Evolutionary conservation across 1,139 yeast species (phyloP).

Genomic region (Yamadazyma buinensis): DNA sequence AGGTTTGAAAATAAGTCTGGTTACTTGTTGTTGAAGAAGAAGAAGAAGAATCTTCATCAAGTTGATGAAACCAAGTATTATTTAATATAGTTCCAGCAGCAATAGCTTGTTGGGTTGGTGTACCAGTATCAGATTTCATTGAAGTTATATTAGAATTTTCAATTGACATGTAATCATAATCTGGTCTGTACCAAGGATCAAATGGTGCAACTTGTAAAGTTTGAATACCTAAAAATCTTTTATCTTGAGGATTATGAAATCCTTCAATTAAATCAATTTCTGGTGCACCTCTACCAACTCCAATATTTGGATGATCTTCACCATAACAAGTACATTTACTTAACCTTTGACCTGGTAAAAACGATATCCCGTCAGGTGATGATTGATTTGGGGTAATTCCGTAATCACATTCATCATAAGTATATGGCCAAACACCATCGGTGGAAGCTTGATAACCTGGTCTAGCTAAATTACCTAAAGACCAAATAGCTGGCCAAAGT

Average conservation of each 20-base stretch:
- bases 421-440: constrained; percentile 33
- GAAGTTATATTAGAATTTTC: constrained; percentile 18
- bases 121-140: constrained; percentile 27
- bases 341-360: constrained; percentile 27
- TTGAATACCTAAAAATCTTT: constrained; percentile 23
- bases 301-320: constrained; percentile 28
- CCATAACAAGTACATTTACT: constrained; percentile 24
- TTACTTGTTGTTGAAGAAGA: constrained; percentile 10
- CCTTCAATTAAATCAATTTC: constrained; percentile 33
- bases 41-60: constrained; percentile 9
- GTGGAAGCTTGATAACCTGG: constrained; percentile 30
- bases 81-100: constrained; percentile 23
- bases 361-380: constrained; percentile 27
- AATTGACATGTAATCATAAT: constrained; percentile 23
- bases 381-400: constrained; percentile 30
- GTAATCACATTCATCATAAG: constrained; percentile 28
- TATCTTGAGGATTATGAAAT: constrained; percentile 17
- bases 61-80: constrained; percentile 19
- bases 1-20: constrained; percentile 23
- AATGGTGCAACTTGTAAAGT: constrained; percentile 32
- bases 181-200: constrained; percentile 34
- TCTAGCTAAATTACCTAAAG: constrained; percentile 28
- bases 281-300: constrained; percentile 31
- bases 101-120: constrained; percentile 30
- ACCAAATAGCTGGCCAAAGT: constrained; percentile 33